These are phyloP conservation scores for Escallonia rubra DNA, from an alignment of 129 eudicot genomes.

Conservation along the genomic window DNA sequence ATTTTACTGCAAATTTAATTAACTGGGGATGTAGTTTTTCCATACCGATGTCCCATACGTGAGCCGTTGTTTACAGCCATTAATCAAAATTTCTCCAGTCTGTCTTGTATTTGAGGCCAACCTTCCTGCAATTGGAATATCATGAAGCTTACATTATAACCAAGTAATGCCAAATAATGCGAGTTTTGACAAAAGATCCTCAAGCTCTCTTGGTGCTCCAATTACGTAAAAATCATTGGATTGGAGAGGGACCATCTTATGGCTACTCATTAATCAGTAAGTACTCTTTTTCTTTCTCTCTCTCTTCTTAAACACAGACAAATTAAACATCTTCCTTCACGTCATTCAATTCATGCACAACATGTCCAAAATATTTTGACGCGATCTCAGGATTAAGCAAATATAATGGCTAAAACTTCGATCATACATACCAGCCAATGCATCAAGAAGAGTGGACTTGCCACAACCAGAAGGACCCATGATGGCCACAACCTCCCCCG, in stretches of 20 bases:
- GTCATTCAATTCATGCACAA: not conserved
- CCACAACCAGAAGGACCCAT: conserved; percentile 98
- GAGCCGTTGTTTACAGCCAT: conserved; percentile 54
- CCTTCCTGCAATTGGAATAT: conserved; percentile 32
- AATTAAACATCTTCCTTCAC: not conserved
- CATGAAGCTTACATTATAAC: no score
- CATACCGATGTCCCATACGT: conserved; percentile 75
- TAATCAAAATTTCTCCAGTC: conserved; percentile 47
- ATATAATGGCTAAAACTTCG: not conserved
- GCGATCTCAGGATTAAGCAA: not conserved
- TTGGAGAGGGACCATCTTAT: not conserved
- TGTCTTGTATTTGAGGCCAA: conserved; percentile 44
- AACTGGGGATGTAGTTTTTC: not conserved
- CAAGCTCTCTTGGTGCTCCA: no score
- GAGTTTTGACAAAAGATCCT: not conserved
- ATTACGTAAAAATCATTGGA: not conserved
- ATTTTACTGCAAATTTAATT: not conserved
- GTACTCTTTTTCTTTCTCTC: no score
- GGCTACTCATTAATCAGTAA: no score
- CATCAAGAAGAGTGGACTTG: conserved; percentile 83
- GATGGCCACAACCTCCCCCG: conserved; percentile 76
- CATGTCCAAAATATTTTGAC: not conserved
- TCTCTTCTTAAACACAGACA: no score
- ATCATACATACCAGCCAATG: conserved; percentile 55
- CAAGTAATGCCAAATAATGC: no score